phyloP scores from a whole-genome alignment of 2,329 filamentous ascomycete genomes.

The Calonectria pseudoturangicola region DNA sequence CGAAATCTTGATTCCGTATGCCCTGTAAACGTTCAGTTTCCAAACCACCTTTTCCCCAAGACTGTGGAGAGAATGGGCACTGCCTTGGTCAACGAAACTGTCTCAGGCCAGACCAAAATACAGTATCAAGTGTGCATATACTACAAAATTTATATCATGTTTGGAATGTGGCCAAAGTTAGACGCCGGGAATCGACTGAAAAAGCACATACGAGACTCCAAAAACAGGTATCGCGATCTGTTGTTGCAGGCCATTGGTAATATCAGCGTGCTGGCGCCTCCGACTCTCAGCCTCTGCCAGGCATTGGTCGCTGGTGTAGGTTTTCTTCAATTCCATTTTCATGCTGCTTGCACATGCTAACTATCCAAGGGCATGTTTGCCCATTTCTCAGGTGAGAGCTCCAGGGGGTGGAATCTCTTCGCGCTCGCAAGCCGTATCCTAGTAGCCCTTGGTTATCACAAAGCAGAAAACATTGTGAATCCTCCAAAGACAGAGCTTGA shows the following conservation, averaged over 20 bases:
- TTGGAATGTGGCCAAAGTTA: slow-evolving; percentile 11
- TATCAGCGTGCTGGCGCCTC: slow-evolving; percentile 26
- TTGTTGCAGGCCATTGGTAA: slow-evolving; percentile 9
- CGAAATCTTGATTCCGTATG: background rate
- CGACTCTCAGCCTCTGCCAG: slow-evolving; percentile 27
- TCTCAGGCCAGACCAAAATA: slow-evolving; percentile 17
- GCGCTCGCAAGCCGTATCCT: slow-evolving; percentile 26
- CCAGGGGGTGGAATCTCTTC: slow-evolving; percentile 27
- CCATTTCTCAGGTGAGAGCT: slow-evolving; percentile 18
- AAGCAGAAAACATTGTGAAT: slow-evolving; percentile 1
- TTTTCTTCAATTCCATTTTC: background rate
- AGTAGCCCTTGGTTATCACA: slow-evolving; percentile 27
- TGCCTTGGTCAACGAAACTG: slow-evolving; percentile 14
- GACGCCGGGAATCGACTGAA: background rate
- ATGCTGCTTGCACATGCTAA: background rate
- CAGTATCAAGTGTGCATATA: slow-evolving; percentile 26
- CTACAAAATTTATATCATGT: slow-evolving; percentile 27
- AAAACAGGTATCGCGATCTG: slow-evolving; percentile 20
- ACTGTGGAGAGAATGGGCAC: slow-evolving; percentile 23
- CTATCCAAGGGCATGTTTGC: background rate
- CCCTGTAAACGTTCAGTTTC: slow-evolving; percentile 21
- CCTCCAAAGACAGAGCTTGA: slow-evolving; percentile 13
- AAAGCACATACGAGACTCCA: slow-evolving; percentile 21
- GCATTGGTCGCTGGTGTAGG: slow-evolving; percentile 23
- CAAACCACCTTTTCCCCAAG: slow-evolving; percentile 26